These are phyloP conservation scores for Barnettozyma populi DNA, from an alignment of 805 yeast species.

Conservation along the genomic window DNA sequence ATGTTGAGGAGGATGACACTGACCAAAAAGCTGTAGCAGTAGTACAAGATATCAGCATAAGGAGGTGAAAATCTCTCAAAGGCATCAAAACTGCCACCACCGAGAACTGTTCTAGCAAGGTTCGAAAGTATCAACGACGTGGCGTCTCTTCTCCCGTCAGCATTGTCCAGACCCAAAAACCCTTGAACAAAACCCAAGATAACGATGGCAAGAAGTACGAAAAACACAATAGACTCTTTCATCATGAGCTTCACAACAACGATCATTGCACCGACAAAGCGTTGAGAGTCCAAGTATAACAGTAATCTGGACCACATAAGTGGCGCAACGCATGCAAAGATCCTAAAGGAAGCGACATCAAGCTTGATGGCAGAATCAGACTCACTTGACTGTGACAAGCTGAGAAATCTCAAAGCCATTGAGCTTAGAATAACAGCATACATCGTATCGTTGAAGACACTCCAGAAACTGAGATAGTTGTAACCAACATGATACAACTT, in stretches of 20 bases:
- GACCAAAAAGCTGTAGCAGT: conserved; percentile 70
- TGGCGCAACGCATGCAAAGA: conserved; percentile 78
- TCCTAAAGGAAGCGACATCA: conserved; percentile 59
- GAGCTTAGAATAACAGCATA: conserved; percentile 51
- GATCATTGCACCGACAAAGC: conserved; percentile 84
- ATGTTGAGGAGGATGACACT: conserved; percentile 74
- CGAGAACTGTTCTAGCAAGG: conserved; percentile 66
- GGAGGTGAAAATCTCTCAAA: conserved; percentile 77
- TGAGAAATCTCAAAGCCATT: conserved; percentile 45
- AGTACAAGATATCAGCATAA: conserved; percentile 75
- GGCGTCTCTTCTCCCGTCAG: conserved; percentile 79
- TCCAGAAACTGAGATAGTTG: conserved; percentile 71
- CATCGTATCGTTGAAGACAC: conserved; percentile 67
- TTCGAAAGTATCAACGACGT: conserved; percentile 58
- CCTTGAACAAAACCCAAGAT: conserved; percentile 83
- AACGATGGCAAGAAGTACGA: conserved; percentile 63
- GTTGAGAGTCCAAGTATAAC: conserved; percentile 69
- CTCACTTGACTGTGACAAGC: conserved; percentile 25
- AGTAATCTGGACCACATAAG: conserved; percentile 79
- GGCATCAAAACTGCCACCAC: conserved; percentile 66
- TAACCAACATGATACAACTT: conserved; percentile 76
- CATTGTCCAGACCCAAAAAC: conserved; percentile 78
- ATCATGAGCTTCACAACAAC: conserved; percentile 81
- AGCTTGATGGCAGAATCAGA: conserved; percentile 27
- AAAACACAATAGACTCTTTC: conserved; percentile 81